A percentile compares a stretch with the other conserved stretches of the same genome.
Conservation (phyloP, 352 stramenopile genomes). For the Pythium diclinum region DNA sequence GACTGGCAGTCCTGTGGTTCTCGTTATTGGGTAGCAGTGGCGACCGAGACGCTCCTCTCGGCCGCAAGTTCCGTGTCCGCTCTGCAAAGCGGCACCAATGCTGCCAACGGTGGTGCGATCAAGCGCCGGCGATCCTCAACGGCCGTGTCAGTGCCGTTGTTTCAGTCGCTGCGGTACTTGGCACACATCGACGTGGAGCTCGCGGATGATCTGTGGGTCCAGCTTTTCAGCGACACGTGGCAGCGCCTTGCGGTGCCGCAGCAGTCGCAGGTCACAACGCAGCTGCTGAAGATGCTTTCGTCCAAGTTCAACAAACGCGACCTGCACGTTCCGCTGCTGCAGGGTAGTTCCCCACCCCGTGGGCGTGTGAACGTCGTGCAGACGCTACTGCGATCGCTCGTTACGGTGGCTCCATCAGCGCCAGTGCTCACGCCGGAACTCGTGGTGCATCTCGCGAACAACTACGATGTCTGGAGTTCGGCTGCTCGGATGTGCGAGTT, state of each 20-base stretch:
- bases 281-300: constrained; percentile 75
- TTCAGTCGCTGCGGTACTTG: constrained; percentile 59
- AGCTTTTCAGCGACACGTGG: constrained; percentile 69
- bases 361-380: constrained; percentile 79
- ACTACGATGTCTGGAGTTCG: constrained; percentile 82
- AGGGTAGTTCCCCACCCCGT: constrained; percentile 11
- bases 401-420: constrained; percentile 45
- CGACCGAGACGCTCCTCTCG: constrained; percentile 67
- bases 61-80: constrained; percentile 31
- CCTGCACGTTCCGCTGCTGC: constrained; percentile 62
- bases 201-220: constrained; percentile 80
- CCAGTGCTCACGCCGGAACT: constrained; percentile 84
- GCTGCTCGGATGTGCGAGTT: constrained; percentile 75
- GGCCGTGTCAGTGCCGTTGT: not conserved
- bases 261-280: constrained; percentile 52
- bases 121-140: constrained; percentile 4
- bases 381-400: constrained; percentile 76
- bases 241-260: constrained; percentile 40
- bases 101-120: not conserved
- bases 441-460: constrained; percentile 73
- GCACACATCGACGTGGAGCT: constrained; percentile 82
- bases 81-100: constrained; percentile 12
- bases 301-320: constrained; percentile 89
- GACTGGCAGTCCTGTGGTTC: constrained; percentile 87
- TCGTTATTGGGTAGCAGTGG: constrained; percentile 81